Evolutionary conservation across 805 yeast genomes (phyloP), one percentile per base, ranked within the genome.

Genomic region (Suhomyces tanzawaensis): DNA sequence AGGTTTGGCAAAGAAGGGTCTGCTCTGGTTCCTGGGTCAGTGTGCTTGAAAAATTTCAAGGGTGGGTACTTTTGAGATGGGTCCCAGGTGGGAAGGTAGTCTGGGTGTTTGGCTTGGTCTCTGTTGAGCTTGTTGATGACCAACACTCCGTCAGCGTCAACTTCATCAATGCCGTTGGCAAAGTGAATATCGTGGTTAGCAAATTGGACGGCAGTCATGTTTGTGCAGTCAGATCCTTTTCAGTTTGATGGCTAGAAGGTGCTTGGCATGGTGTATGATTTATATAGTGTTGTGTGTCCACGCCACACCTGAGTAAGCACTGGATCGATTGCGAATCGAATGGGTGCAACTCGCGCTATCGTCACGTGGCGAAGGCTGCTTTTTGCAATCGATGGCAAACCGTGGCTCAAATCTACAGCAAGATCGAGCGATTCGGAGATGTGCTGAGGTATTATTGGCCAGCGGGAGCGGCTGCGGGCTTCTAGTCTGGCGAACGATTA

Each of bases 41-140:
- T 58, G 52, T 66, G 74, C 52, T 76, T 77, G 62, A 77, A 79
- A 39, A 76, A 75, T 47, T 72, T 69, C 47, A 74, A 66, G 12
- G 81, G 74, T 12, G 67, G 71, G 51, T 59, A 71, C 48, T 74
- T 73, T 50, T 77, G 72, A 15, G 54, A 63, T n/a, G 81, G 81
- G 52, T 81, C 77, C 84, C 84, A 81, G 1, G 84, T 73, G 12
- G 88, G 88, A 32, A 81, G 67, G 63, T 76, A 82, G 8, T 75
- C 80, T 2, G 83, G 82, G 57, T 64, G 72, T 15, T 56, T 32
- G 11, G 66, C 48, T 14, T 48, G 45, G 4, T 49, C 56, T 40
- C 68, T 58, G 44, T 65, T 63, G 29, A 60, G 66, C 32, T 59
- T 58, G 46, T 69, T 70, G 33, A 75, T 62, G 13, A 75, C 74